Conservation (phyloP, 495 filamentous ascomycete species). For the Aspergillus conjunctus region DNA sequence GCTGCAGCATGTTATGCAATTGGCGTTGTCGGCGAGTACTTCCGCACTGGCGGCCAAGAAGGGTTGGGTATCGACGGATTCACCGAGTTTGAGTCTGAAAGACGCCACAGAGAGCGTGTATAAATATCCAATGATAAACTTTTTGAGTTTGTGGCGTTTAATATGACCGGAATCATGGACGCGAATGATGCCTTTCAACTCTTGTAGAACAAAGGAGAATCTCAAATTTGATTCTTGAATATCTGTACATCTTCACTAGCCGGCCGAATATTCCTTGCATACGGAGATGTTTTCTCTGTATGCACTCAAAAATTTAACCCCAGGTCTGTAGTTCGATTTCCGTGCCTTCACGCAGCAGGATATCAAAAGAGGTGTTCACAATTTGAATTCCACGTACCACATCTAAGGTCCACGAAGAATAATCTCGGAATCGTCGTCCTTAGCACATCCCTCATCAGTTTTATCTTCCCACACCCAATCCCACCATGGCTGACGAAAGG, state of each 20-base stretch:
- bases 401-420: slow-evolving; percentile 9
- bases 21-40: slow-evolving; percentile 68
- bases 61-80: slow-evolving; percentile 57
- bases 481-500: slow-evolving; percentile 29
- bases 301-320: no score
- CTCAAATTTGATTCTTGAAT: background rate
- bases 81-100: slow-evolving; percentile 47
- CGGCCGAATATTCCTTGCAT: no score
- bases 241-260: no score
- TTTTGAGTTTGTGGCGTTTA: background rate
- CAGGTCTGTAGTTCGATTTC: no score
- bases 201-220: background rate
- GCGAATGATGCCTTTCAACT: background rate
- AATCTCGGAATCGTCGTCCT: slow-evolving; percentile 12
- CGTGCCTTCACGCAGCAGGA: background rate
- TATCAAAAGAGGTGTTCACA: background rate
- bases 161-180: background rate
- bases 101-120: slow-evolving; percentile 29
- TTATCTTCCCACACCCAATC: slow-evolving; percentile 34
- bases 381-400: background rate
- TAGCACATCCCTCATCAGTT: slow-evolving; percentile 13
- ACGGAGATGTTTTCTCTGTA: no score
- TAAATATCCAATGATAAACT: background rate
- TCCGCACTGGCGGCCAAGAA: slow-evolving; percentile 59
- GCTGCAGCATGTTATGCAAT: slow-evolving; percentile 67